phyloP scores from a whole-genome alignment of 257 asterid genomes.

The Mentha longifolia region DNA sequence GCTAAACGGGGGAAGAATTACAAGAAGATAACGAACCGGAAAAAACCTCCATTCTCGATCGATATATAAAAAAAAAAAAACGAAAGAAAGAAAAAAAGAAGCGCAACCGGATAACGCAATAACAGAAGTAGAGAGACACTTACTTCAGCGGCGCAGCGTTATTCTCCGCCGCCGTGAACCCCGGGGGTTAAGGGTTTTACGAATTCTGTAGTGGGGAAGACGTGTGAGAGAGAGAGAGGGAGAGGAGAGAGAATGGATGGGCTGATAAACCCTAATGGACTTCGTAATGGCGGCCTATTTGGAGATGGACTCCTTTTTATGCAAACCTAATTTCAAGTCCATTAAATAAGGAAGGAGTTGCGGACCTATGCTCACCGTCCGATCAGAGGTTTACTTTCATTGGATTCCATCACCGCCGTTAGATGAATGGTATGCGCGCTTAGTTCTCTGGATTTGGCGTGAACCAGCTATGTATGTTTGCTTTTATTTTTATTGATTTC shows the following conservation, averaged over 20 bases:
- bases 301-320: conserved; percentile 29
- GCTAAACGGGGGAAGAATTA: not conserved
- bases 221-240: conserved; percentile 30
- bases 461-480: too few relatives aligned
- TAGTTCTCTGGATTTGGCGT: too few relatives aligned
- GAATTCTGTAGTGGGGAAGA: conserved; percentile 5
- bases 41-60: conserved; percentile 5
- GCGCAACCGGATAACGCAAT: not conserved
- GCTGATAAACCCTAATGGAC: conserved; percentile 56
- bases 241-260: conserved; percentile 41
- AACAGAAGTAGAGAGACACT: conserved; percentile 12
- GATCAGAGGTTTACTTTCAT: not conserved
- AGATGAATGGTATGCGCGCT: too few relatives aligned
- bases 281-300: conserved; percentile 43
- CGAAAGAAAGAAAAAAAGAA: not conserved
- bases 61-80: too few relatives aligned
- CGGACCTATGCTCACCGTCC: conserved; percentile 6
- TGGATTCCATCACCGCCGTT: too few relatives aligned
- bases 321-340: conserved; percentile 27
- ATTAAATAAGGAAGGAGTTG: conserved; percentile 27
- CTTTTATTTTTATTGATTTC: too few relatives aligned
- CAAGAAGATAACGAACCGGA: not conserved
- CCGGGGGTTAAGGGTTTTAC: conserved; percentile 44
- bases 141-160: conserved; percentile 33
- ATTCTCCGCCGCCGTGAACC: conserved; percentile 21